Evolutionary conservation across 805 yeast species (phyloP), one percentile per base, ranked within the genome.

Genomic region (Metschnikowia sp.): DNA sequence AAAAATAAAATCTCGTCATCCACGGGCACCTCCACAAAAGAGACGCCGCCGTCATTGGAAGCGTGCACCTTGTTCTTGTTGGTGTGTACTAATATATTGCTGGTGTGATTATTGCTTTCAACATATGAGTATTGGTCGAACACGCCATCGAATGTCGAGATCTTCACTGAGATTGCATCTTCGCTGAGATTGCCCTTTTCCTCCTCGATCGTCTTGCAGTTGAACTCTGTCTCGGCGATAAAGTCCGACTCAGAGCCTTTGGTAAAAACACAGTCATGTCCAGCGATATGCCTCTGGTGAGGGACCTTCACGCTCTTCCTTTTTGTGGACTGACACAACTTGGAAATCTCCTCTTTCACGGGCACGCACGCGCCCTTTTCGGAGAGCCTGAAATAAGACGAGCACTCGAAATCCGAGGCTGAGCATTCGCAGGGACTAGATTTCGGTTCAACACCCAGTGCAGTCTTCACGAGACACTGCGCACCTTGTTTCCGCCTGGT

Each of bases 361-460:
- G 70, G 69, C 22, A 73, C 75, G 70, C 96, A 88, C 2, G 64
- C 61, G 2, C 77, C 78, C 48, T 58, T 57, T 0, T 55, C 58
- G 2, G 66, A 57, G 10, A 55, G 44, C 39, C 51, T 57, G 54
- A 69, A 71, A 18, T 83, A 84, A 39, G 65, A 71, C 2, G 77
- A 74, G 66, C 96, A 88, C 59, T 88, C 95, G 51, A 77, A 83
- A 61, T 89, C 96, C 6, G 58, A 54, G n/a, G 68, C 75, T 0
- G 79, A 65, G 69, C 96, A 88, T 8, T 69, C 66, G 63, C 96
- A 88, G 8, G 77, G 64, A 44, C 78, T 84, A 49, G 78, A 81
- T 19, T 66, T 63, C 7, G 69, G 68, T 40, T 69, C 64, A 8
- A 80, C 60, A 22, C 70, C 70, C 53, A 66, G 79, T 13, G 75